phyloP scores from a whole-genome alignment of 352 stramenopile genomes.

The Globisporangium ultimum region DNA sequence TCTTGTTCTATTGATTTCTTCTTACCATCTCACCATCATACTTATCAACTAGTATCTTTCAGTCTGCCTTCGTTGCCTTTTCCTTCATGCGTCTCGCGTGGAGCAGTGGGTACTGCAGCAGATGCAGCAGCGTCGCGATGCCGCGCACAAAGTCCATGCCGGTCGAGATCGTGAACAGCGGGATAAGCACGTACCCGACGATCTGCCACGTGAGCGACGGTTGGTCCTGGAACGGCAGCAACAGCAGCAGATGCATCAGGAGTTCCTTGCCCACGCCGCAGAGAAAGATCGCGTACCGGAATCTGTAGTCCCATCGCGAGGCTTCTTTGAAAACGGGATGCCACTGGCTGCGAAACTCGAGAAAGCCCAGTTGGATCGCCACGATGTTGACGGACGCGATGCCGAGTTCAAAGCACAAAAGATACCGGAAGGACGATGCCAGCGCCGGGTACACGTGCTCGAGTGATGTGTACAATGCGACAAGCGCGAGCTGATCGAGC shows the following conservation, averaged over 20 bases:
- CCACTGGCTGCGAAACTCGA: slow-evolving; percentile 58
- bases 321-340: slow-evolving; percentile 62
- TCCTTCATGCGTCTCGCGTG: not conserved
- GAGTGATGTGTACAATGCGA: slow-evolving; percentile 60
- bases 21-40: too few species aligned
- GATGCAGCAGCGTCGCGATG: slow-evolving; percentile 46
- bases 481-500: slow-evolving; percentile 57
- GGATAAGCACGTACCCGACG: slow-evolving; percentile 48
- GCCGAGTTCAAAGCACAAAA: slow-evolving; percentile 59
- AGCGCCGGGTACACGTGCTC: slow-evolving; percentile 48
- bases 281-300: slow-evolving; percentile 29
- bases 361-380: slow-evolving; percentile 51
- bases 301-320: slow-evolving; percentile 51
- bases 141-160: slow-evolving; percentile 55
- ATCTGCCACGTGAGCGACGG: slow-evolving; percentile 25
- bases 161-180: slow-evolving; percentile 52
- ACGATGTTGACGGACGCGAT: slow-evolving; percentile 48
- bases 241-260: slow-evolving; percentile 55
- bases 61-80: too few species aligned
- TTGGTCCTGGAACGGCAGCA: slow-evolving; percentile 40
- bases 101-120: slow-evolving; percentile 41
- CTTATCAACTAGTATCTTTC: not conserved
- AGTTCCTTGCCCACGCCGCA: slow-evolving; percentile 60
- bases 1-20: too few species aligned
- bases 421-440: slow-evolving; percentile 29